These are phyloP conservation scores for Ephemerocybe angulata DNA, from an alignment of 768 basidiomycete species.

Conservation along the genomic window DNA sequence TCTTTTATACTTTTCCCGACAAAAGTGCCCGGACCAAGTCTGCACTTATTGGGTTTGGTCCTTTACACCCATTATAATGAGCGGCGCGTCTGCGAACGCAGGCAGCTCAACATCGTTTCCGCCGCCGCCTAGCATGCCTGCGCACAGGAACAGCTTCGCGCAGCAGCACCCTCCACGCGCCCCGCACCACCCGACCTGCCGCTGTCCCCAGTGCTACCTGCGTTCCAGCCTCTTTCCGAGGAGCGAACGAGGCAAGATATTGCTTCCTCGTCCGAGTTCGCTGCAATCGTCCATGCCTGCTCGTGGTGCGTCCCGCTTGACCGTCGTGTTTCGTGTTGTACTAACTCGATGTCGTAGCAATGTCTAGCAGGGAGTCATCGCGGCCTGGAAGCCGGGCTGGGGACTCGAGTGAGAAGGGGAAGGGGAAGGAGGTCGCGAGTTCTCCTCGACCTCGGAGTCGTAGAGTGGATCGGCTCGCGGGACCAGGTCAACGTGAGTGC, in stretches of 20 bases:
- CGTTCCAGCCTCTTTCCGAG: constrained; percentile 4
- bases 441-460: background rate
- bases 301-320: background rate
- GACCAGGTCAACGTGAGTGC: constrained; percentile 4
- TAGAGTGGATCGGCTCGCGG: background rate
- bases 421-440: background rate
- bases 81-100: constrained; percentile 4
- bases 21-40: constrained; percentile 8
- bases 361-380: background rate
- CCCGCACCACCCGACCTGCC: constrained; percentile 3
- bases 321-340: background rate
- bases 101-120: constrained; percentile 6
- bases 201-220: constrained; percentile 6
- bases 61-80: constrained; percentile 10
- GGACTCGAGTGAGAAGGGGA: constrained; percentile 3
- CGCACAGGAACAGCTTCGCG: background rate
- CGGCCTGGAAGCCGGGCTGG: background rate
- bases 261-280: constrained; percentile 7
- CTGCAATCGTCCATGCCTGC: background rate
- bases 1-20: constrained; percentile 5
- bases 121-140: constrained; percentile 5
- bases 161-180: background rate
- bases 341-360: background rate
- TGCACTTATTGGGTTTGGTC: constrained; percentile 1
- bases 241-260: constrained; percentile 1